Percentiles rank a stretch among this genome's conserved stretches.
phyloP scores from a whole-genome alignment of 1,284 basidiomycete genomes.

The Agaricales sp. region DNA sequence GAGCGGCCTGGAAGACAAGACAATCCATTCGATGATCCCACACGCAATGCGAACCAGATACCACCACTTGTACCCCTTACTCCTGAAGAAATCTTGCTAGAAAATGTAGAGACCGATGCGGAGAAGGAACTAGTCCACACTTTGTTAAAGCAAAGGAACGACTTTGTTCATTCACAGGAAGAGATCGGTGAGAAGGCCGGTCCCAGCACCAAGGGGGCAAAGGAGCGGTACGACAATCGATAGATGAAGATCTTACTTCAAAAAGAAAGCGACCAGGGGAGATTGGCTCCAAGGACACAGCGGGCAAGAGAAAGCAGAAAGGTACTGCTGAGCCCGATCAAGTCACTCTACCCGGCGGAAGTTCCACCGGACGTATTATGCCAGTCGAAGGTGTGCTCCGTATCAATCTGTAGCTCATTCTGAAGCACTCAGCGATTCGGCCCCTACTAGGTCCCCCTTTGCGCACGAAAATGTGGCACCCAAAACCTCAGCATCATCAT shows the following conservation, averaged over 20 bases:
- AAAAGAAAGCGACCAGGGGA: conserved; percentile 18
- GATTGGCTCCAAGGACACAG: conserved; percentile 17
- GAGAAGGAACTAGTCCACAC: conserved; percentile 26
- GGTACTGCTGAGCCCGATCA: background rate
- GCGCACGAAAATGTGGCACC: background rate
- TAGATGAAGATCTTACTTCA: conserved; percentile 19
- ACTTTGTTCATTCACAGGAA: conserved; percentile 18
- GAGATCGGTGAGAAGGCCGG: background rate
- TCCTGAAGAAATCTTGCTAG: conserved; percentile 33
- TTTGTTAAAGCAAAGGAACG: conserved; percentile 26
- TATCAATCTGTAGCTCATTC: no score
- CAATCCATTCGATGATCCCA: conserved; percentile 49
- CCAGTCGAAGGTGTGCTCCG: no score
- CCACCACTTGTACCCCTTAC: conserved; percentile 32
- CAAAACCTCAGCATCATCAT: background rate
- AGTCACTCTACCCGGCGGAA: no score
- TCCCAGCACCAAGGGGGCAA: conserved; percentile 24
- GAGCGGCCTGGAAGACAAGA: conserved; percentile 26
- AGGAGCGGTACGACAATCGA: no score
- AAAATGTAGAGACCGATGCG: conserved; percentile 37
- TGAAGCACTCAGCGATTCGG: no score
- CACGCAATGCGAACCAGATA: conserved; percentile 25
- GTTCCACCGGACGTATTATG: no score
- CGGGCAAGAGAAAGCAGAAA: conserved; percentile 12
- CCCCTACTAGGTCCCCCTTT: background rate